Conservation (phyloP, 2,329 filamentous ascomycete species). For the Fusarium stilboides region DNA sequence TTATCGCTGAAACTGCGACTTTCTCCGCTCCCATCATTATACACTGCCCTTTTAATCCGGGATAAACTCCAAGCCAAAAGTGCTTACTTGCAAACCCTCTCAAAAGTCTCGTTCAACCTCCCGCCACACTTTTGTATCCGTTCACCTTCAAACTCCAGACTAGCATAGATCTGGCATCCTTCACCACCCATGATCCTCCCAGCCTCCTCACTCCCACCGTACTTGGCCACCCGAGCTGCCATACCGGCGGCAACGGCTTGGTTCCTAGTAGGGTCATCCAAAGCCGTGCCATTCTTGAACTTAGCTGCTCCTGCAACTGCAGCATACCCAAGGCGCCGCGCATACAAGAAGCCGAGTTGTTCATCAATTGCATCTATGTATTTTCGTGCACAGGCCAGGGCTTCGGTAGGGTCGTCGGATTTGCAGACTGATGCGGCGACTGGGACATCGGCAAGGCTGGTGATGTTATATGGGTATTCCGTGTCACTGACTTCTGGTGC, state of each 20-base stretch:
- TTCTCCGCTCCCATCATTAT: too few species aligned
- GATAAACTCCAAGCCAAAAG: not conserved
- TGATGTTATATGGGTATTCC: not conserved
- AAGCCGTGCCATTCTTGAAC: not conserved
- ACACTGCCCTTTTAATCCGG: not conserved
- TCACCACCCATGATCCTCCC: conserved; percentile 36
- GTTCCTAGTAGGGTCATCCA: conserved; percentile 36
- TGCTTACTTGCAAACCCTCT: conserved; percentile 1
- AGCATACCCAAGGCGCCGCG: conserved; percentile 33
- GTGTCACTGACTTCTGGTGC: not conserved
- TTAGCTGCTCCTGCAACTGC: conserved; percentile 35
- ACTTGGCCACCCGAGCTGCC: conserved; percentile 33
- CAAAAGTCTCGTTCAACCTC: conserved; percentile 2
- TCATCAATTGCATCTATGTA: conserved; percentile 41
- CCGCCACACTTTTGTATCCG: conserved; percentile 11
- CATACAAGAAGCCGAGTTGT: conserved; percentile 36
- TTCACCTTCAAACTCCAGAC: conserved; percentile 31
- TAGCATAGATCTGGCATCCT: conserved; percentile 38
- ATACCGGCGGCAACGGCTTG: conserved; percentile 27
- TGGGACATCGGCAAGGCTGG: conserved; percentile 52
- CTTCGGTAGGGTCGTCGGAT: not conserved
- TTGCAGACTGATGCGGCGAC: conserved; percentile 15
- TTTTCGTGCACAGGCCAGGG: conserved; percentile 24
- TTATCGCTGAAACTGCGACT: too few species aligned
- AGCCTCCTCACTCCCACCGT: conserved; percentile 27